phyloP scores from a whole-genome alignment of 2,329 filamentous ascomycete species.

The Stagonosporopsis vannaccii region DNA sequence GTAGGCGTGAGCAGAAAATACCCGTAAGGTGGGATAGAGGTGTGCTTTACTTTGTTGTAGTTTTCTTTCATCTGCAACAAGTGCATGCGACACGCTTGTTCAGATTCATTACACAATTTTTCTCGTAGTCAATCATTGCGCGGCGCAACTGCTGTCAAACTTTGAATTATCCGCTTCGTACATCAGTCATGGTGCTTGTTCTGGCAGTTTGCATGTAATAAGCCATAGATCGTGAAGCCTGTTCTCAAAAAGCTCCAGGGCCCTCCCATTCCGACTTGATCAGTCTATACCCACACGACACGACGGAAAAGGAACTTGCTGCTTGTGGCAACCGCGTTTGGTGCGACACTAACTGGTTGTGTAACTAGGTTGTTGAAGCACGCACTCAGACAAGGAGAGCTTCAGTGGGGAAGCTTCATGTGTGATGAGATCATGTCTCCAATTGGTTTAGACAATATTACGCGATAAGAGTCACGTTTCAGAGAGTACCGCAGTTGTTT shows the following conservation, averaged over 20 bases:
- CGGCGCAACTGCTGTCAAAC: conserved; percentile 5
- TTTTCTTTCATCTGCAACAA: neutral
- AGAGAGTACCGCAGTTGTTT: neutral
- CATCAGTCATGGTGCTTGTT: neutral
- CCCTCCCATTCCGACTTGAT: too few relatives aligned
- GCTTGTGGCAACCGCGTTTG: too few relatives aligned
- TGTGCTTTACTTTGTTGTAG: conserved; percentile 12
- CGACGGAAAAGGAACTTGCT: too few relatives aligned
- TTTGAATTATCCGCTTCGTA: neutral
- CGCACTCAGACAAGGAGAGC: too few relatives aligned
- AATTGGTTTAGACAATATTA: neutral
- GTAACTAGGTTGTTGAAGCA: too few relatives aligned
- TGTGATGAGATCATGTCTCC: too few relatives aligned
- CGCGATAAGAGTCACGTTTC: too few relatives aligned
- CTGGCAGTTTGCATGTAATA: neutral
- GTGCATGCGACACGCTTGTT: neutral
- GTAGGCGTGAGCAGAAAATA: conserved; percentile 8
- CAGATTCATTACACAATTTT: neutral
- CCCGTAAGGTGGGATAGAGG: conserved; percentile 15
- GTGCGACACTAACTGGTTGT: too few relatives aligned
- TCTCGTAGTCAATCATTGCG: conserved; percentile 13
- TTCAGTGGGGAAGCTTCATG: too few relatives aligned
- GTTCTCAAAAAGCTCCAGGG: too few relatives aligned
- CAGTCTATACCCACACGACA: too few relatives aligned
- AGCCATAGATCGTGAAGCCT: neutral